phyloP scores from a whole-genome alignment of 495 filamentous ascomycete species.

The Recurvomyces mirabilis region DNA sequence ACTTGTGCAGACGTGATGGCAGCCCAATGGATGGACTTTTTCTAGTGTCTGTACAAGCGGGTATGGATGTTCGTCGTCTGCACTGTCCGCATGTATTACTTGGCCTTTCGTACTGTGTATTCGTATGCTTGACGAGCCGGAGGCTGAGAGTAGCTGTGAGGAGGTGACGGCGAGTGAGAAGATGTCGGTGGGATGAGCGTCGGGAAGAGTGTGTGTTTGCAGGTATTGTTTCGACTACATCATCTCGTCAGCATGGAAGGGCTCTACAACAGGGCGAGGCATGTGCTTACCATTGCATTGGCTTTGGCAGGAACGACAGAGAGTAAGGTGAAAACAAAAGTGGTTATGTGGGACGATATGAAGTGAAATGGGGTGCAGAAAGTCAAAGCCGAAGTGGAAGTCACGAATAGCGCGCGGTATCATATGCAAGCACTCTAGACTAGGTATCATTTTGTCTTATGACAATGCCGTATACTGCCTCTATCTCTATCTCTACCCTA shows the following conservation, averaged over 20 bases:
- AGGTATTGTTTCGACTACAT: slow-evolving; percentile 94
- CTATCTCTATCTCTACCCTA: too few relatives aligned
- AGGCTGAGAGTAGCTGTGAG: slow-evolving; percentile 64
- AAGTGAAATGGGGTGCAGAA: too few relatives aligned
- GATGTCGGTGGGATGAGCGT: slow-evolving; percentile 81
- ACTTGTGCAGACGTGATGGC: slow-evolving; percentile 73
- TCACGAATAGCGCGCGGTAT: background rate
- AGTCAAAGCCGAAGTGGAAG: too few relatives aligned
- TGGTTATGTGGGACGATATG: too few relatives aligned
- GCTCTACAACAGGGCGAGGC: background rate
- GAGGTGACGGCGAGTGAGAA: slow-evolving; percentile 79
- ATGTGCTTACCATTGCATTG: background rate
- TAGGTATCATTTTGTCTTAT: too few relatives aligned
- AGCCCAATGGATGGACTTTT: slow-evolving; percentile 69
- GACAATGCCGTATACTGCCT: too few relatives aligned
- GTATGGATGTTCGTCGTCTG: slow-evolving; percentile 47
- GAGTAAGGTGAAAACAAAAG: too few relatives aligned
- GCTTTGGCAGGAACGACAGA: background rate
- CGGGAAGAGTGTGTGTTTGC: slow-evolving; percentile 75
- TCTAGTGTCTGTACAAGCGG: slow-evolving; percentile 65
- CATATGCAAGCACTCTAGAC: background rate
- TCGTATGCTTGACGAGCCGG: slow-evolving; percentile 67
- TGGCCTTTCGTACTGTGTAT: slow-evolving; percentile 48
- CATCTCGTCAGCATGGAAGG: background rate
- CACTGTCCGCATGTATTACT: slow-evolving; percentile 12